Percentiles rank a stretch among this genome's conserved stretches.
phyloP scores from a whole-genome alignment of 768 basidiomycete species.

The Lactarius indigo region DNA sequence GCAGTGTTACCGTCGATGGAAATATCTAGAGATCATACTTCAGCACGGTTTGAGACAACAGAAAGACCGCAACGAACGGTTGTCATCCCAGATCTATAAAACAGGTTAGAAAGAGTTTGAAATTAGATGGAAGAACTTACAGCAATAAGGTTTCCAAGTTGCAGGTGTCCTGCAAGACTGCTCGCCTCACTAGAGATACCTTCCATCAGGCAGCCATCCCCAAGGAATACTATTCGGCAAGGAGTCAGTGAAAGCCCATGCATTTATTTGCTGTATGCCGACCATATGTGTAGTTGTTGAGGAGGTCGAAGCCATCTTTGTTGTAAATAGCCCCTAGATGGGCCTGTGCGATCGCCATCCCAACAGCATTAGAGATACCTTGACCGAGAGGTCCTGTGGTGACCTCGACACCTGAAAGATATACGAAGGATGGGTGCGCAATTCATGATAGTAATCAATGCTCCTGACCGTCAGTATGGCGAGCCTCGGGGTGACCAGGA shows the following conservation, averaged over 20 bases:
- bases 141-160: constrained; percentile 89
- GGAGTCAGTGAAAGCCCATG: constrained; percentile 9
- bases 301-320: constrained; percentile 74
- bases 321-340: constrained; percentile 90
- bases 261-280: constrained; percentile 18
- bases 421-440: constrained; percentile 10
- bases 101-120: constrained; percentile 22
- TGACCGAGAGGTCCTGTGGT: constrained; percentile 97
- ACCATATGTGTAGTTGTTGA: constrained; percentile 91
- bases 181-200: constrained; percentile 92
- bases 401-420: constrained; percentile 65
- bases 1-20: constrained; percentile 94
- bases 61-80: constrained; percentile 54
- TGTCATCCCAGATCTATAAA: constrained; percentile 86
- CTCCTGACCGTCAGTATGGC: constrained; percentile 57
- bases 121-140: constrained; percentile 44
- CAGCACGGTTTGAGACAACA: constrained; percentile 12
- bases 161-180: constrained; percentile 89
- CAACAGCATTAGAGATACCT: constrained; percentile 90
- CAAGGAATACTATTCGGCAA: constrained; percentile 66
- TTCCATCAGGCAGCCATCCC: constrained; percentile 97
- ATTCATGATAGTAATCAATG: constrained; percentile 5
- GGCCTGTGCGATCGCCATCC: constrained; percentile 89
- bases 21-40: constrained; percentile 58
- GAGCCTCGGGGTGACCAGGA: constrained; percentile 87